Base-by-base conservation (phyloP, 768 basidiomycete species). In the Sarcodon sp. region DNA sequence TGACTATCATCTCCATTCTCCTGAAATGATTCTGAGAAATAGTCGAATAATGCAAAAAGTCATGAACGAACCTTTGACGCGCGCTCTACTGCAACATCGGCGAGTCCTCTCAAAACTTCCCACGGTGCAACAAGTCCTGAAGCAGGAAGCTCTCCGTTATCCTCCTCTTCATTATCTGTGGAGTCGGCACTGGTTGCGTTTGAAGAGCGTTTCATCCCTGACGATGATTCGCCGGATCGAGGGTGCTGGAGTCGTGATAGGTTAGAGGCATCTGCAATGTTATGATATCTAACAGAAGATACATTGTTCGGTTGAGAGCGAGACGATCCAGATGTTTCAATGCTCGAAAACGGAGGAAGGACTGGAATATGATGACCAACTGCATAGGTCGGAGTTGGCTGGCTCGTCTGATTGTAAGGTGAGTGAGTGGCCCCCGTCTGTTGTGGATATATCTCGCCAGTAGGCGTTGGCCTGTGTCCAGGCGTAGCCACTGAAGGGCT, bases 101-200 rank as follows among this genome's bases (percentile, higher is more conserved):
- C 87, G 50, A 89, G 64, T 43, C 84, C 83, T 53, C 85, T 71
- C 46, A 89, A 69, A 37, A 89, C 87, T 65, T 88, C 86, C 80
- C 85, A 86, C 45, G 89, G 89, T 7, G 87, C 88, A 47, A 88
- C 79, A 43, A 91, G 74, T 44, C 89, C 87, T 36, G 75, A 76
- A 35, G 83, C 83, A 0, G 89, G 88, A 11, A 91, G 64, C 59
- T 84, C 88, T 13, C 83, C 82, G 49, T 41, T 41, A 27, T 85
- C 86, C 41, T 88, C 86, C 44, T 87, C 87, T 45, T 90, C 89
- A n/a, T 77, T 62, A 57, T 89, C 88, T 35, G 87, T 85, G 1
- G 87, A 87, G 62, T 89, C 80, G 9, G 83, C 79, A 53, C 84
- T 88, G 7, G 81, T 79, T 51, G 79, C 75, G 55, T 76, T 79